These are phyloP conservation scores for Dactylonectria estremocensis DNA, from an alignment of 2,329 filamentous ascomycete species.

Conservation along the genomic window DNA sequence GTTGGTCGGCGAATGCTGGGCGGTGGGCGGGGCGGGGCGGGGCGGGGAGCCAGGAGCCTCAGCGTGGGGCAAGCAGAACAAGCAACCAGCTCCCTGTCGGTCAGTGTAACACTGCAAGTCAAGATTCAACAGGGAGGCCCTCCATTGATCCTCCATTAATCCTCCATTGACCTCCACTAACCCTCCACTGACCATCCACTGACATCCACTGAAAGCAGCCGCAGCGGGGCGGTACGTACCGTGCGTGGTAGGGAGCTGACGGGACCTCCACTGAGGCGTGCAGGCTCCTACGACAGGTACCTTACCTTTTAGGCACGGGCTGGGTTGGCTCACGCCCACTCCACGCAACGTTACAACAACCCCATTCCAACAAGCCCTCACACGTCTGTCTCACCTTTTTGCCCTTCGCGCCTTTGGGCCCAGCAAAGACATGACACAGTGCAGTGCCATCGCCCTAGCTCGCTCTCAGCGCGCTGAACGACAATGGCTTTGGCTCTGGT, in stretches of 20 bases:
- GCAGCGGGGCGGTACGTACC: background rate
- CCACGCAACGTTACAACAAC: conserved; percentile 36
- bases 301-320: no score
- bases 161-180: no score
- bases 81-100: background rate
- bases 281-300: no score
- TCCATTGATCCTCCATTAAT: background rate
- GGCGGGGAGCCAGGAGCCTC: background rate
- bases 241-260: background rate
- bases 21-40: background rate
- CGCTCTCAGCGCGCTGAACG: conserved; percentile 7
- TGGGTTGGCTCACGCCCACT: conserved; percentile 16
- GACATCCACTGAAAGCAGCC: background rate
- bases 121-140: background rate
- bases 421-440: background rate
- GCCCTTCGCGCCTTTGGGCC: background rate
- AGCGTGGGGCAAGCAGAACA: background rate
- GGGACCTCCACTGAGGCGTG: conserved; percentile 5
- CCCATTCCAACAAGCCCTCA: conserved; percentile 24
- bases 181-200: no score
- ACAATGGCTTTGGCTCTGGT: conserved; percentile 26
- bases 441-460: conserved; percentile 7
- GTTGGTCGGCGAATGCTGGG: background rate
- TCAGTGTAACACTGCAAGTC: background rate
- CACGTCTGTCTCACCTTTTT: conserved; percentile 22